Conservation (phyloP, 2,329 filamentous ascomycete genomes). For the Stachybotrys elegans region DNA sequence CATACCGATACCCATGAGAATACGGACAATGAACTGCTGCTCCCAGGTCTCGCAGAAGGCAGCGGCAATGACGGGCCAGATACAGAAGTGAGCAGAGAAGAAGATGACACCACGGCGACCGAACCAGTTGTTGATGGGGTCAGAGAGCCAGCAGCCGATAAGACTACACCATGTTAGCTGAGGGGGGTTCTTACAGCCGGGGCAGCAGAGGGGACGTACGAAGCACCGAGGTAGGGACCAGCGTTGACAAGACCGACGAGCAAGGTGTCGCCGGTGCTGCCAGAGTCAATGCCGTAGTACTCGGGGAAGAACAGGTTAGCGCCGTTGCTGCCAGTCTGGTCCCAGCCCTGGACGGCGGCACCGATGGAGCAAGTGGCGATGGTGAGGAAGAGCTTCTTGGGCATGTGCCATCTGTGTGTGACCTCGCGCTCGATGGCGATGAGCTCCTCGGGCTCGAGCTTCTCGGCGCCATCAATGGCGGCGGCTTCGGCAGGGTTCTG, state of each 20-base stretch:
- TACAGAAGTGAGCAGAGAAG: constrained; percentile 66
- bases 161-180: constrained; percentile 21
- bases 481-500: constrained; percentile 53
- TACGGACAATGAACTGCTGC: constrained; percentile 61
- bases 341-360: constrained; percentile 64
- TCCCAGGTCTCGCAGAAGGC: constrained; percentile 63
- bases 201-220: constrained; percentile 27
- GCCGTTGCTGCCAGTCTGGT: constrained; percentile 57
- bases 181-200: no score
- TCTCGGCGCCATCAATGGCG: constrained; percentile 46
- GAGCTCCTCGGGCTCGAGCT: constrained; percentile 42
- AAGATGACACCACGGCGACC: constrained; percentile 57
- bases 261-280: constrained; percentile 23
- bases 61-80: constrained; percentile 58
- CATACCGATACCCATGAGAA: constrained; percentile 65
- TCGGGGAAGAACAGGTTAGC: constrained; percentile 57
- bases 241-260: constrained; percentile 65
- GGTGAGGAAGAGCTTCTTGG: constrained; percentile 57
- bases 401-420: constrained; percentile 62
- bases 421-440: constrained; percentile 54
- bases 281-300: constrained; percentile 31
- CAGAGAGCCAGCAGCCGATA: constrained; percentile 59
- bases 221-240: constrained; percentile 42
- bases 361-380: constrained; percentile 64
- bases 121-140: constrained; percentile 48